Evolutionary conservation across 2,329 filamentous ascomycete species (phyloP).

Genomic region (Aureobasidium leucospermi): DNA sequence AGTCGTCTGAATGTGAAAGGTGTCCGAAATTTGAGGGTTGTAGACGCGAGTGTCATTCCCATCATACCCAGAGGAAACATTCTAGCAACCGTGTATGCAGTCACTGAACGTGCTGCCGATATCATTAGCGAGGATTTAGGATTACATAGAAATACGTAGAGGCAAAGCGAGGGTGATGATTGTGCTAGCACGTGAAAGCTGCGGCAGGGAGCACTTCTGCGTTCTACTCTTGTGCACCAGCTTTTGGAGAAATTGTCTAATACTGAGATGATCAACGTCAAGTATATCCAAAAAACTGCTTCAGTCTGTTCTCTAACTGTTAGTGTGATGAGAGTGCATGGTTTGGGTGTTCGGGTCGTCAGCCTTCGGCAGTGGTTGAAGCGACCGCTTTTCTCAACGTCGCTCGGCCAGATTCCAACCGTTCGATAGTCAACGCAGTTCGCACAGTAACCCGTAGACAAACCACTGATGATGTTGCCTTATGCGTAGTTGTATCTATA

Average conservation of each 20-base stretch:
- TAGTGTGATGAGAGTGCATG: no score
- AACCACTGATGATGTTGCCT: not conserved
- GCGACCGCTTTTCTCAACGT: not conserved
- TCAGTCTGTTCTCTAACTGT: no score
- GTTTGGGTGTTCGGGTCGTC: no score
- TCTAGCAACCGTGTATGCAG: conserved; percentile 21
- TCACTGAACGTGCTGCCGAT: conserved; percentile 34
- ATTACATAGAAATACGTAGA: not conserved
- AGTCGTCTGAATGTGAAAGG: conserved; percentile 21
- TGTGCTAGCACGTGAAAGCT: no score
- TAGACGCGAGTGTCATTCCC: conserved; percentile 37
- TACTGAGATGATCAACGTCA: no score
- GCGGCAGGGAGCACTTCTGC: no score
- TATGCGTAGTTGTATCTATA: not conserved
- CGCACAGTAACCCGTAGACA: not conserved
- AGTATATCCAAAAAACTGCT: no score
- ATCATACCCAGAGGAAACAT: conserved; percentile 28
- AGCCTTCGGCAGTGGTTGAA: no score
- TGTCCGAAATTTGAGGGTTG: conserved; percentile 31
- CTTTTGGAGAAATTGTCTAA: no score
- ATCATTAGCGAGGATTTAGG: conserved; percentile 19
- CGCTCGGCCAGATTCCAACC: not conserved
- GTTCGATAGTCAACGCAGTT: not conserved
- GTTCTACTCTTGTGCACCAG: no score
- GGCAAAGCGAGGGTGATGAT: not conserved